phyloP scores from a whole-genome alignment of 768 basidiomycete species.

The Termitomyces eurrhizus region DNA sequence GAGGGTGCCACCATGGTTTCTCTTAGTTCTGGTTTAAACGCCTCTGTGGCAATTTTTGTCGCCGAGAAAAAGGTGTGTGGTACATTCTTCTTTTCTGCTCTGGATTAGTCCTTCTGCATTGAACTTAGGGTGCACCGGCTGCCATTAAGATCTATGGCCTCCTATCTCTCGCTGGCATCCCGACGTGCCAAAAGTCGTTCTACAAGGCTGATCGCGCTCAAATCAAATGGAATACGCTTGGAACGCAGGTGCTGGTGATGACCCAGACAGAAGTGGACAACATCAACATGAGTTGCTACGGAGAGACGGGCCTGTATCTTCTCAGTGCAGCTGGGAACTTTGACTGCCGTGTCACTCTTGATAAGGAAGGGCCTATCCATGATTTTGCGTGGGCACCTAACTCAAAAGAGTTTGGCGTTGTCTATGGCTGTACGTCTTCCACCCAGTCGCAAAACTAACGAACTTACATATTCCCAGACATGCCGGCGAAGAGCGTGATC shows the following conservation, averaged over 20 bases:
- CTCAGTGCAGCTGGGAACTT: constrained; percentile 91
- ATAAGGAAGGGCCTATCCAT: constrained; percentile 97
- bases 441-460: not conserved
- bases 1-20: constrained; percentile 78
- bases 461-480: constrained; percentile 45
- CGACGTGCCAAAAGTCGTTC: constrained; percentile 87
- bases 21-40: constrained; percentile 82
- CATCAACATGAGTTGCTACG: constrained; percentile 96
- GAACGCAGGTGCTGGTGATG: constrained; percentile 86
- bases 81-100: not conserved
- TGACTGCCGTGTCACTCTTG: constrained; percentile 82
- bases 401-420: constrained; percentile 94
- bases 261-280: constrained; percentile 98
- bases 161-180: constrained; percentile 49
- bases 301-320: constrained; percentile 93
- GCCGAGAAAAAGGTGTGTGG: constrained; percentile 83
- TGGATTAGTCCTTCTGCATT: not conserved
- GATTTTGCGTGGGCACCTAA: constrained; percentile 97
- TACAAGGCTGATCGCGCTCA: constrained; percentile 92
- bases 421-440: constrained; percentile 83
- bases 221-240: constrained; percentile 96
- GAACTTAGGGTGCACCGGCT: constrained; percentile 74
- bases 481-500: constrained; percentile 91
- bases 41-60: constrained; percentile 87
- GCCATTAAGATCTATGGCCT: constrained; percentile 83